Evolutionary conservation across 2,329 filamentous ascomycete genomes (phyloP).

Genomic region (Sporothrix schenckii): DNA sequence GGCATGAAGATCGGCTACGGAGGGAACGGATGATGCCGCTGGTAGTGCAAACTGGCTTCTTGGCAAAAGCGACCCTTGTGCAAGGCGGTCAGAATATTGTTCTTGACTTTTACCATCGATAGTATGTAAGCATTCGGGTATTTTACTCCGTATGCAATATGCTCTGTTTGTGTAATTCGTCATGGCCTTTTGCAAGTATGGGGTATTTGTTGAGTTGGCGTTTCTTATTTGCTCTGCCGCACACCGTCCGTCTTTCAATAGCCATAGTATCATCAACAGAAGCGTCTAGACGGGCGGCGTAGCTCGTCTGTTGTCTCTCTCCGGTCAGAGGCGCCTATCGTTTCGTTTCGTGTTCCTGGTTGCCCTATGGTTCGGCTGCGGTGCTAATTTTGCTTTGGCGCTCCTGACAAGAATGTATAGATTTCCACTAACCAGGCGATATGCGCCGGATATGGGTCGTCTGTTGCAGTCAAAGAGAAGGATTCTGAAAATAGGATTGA

Average conservation of each 20-base stretch:
- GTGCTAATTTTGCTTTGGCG: background rate
- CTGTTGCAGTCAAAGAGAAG: background rate
- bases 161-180: background rate
- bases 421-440: no score
- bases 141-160: background rate
- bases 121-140: no score
- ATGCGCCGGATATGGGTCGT: background rate
- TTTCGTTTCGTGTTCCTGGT: conserved; percentile 2
- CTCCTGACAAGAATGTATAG: no score
- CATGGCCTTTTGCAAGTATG: background rate
- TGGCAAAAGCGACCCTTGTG: conserved; percentile 1
- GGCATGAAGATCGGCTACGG: conserved; percentile 5
- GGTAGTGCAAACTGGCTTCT: conserved; percentile 16
- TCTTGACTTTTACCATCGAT: background rate
- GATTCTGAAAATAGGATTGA: background rate
- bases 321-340: background rate
- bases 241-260: background rate
- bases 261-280: background rate
- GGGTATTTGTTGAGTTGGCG: background rate
- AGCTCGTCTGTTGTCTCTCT: conserved; percentile 7
- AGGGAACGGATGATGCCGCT: conserved; percentile 13
- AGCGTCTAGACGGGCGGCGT: conserved; percentile 8
- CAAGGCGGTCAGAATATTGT: conserved; percentile 2
- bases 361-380: background rate
- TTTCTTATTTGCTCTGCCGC: conserved; percentile 9